Evolutionary conservation across 192 early-diverging fungal species (phyloP).

Genomic region (Neocallimastix lanati): DNA sequence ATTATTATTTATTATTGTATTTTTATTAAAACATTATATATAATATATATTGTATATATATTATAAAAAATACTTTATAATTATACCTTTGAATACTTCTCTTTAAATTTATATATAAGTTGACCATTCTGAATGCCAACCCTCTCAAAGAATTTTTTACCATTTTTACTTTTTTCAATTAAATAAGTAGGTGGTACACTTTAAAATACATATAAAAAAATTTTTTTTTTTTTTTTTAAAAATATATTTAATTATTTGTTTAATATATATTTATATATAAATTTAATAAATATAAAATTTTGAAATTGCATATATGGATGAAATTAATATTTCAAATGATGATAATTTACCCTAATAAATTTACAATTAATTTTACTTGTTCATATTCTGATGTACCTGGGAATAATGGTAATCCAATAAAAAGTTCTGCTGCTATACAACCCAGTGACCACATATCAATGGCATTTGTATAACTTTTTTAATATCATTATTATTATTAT

Average conservation of each 20-base stretch:
- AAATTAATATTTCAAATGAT: too few species aligned
- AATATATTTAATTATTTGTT: too few species aligned
- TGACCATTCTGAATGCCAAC: background rate
- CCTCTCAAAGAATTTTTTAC: slow-evolving; percentile 67
- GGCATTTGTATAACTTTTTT: slow-evolving; percentile 54
- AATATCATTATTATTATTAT: too few species aligned
- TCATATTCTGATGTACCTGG: slow-evolving; percentile 93
- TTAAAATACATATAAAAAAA: too few species aligned
- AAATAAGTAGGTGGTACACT: slow-evolving; percentile 75
- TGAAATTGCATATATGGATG: too few species aligned
- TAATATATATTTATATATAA: too few species aligned
- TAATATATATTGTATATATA: too few species aligned
- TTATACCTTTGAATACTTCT: background rate
- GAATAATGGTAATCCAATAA: slow-evolving; percentile 83
- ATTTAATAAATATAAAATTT: too few species aligned
- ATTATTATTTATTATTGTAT: too few species aligned
- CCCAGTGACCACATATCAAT: slow-evolving; percentile 99
- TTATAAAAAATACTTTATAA: too few species aligned
- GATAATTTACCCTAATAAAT: slow-evolving; percentile 68
- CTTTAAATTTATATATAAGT: background rate
- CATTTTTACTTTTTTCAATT: slow-evolving; percentile 80
- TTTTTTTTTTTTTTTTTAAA: too few species aligned
- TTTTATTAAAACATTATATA: too few species aligned
- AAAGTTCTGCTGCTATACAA: slow-evolving; percentile 94
- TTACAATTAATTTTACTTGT: slow-evolving; percentile 82